phyloP scores from a whole-genome alignment of 2,329 filamentous ascomycete species.

The Arthrobotrys musiformis region DNA sequence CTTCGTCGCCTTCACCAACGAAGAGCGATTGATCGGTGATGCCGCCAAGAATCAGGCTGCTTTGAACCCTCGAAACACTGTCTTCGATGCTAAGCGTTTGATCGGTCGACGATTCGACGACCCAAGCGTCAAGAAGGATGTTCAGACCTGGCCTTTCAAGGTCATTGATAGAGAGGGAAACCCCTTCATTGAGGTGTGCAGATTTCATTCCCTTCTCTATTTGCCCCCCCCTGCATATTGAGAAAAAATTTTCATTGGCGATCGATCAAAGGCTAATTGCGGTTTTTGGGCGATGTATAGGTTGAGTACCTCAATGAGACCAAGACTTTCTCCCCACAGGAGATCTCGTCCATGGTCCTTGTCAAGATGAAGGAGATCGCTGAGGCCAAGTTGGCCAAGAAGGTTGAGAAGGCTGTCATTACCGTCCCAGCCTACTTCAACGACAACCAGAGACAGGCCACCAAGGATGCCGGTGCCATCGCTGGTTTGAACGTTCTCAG shows the following conservation, averaged over 20 bases:
- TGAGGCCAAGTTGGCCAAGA: conserved; percentile 97
- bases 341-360: conserved; percentile 99
- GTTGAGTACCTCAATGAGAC: conserved; percentile 94
- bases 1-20: conserved; percentile 98
- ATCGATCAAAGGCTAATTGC: not conserved
- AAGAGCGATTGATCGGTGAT: conserved; percentile 99
- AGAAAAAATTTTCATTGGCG: not conserved
- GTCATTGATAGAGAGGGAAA: conserved; percentile 87
- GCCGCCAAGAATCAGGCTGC: conserved; percentile 99
- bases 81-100: conserved; percentile 99
- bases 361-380: conserved; percentile 99
- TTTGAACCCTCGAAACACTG: conserved; percentile 98
- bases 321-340: conserved; percentile 97
- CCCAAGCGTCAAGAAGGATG: conserved; percentile 97
- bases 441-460: conserved; percentile 99
- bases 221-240: not conserved
- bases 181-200: conserved; percentile 78
- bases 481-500: conserved; percentile 97
- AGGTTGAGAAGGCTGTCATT: conserved; percentile 98
- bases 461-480: conserved; percentile 99
- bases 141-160: conserved; percentile 99
- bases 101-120: conserved; percentile 97
- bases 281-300: conserved; percentile 5
- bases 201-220: not conserved
- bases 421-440: conserved; percentile 99